These are phyloP conservation scores for Fusarium sterilihyphosum DNA, from an alignment of 2,329 filamentous ascomycete genomes.

Conservation along the genomic window DNA sequence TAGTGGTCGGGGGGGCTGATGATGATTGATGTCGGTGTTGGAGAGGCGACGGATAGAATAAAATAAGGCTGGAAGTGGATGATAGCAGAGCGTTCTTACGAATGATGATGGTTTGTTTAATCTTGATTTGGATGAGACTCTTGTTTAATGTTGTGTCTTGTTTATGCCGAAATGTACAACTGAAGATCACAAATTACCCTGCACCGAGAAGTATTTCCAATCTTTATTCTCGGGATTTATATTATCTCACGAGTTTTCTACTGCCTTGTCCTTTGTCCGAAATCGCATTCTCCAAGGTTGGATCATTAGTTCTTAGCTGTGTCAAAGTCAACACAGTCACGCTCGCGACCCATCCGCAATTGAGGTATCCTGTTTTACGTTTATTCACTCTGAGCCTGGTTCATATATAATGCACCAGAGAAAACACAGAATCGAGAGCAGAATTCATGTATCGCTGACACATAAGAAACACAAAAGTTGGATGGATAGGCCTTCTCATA, in stretches of 20 bases:
- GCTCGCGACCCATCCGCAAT: fast-evolving
- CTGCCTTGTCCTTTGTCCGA: fast-evolving
- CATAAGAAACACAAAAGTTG: fast-evolving
- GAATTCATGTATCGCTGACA: fast-evolving
- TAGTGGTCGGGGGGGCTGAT: background rate
- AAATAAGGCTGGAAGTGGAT: background rate
- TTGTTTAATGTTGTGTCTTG: background rate
- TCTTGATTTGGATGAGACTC: background rate
- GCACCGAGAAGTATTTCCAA: background rate
- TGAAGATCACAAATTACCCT: background rate
- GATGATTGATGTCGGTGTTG: background rate
- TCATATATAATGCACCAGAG: fast-evolving
- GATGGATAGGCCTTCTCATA: too few relatives aligned
- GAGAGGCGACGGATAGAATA: background rate
- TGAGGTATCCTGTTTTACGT: background rate
- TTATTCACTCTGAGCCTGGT: too few relatives aligned
- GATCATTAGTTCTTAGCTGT: fast-evolving
- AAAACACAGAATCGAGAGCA: too few relatives aligned
- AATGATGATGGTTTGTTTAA: background rate
- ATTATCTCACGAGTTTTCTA: background rate
- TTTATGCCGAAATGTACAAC: background rate
- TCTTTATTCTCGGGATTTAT: background rate
- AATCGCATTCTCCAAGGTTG: fast-evolving
- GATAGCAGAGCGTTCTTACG: background rate
- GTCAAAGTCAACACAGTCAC: fast-evolving